These are phyloP conservation scores for Chrysanthemum makinoi DNA, from an alignment of 129 eudicot genomes.

Conservation along the genomic window DNA sequence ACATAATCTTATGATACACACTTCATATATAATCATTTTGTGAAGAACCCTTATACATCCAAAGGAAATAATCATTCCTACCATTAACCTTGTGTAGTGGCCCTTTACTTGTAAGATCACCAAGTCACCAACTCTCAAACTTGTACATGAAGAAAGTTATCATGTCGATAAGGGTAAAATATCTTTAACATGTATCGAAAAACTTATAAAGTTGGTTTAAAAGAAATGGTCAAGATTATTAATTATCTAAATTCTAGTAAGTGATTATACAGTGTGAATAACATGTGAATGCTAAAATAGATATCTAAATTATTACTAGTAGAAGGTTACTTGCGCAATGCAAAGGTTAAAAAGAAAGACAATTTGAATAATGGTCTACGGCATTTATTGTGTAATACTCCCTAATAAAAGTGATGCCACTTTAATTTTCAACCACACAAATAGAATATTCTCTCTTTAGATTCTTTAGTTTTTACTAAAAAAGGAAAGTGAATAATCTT, in stretches of 20 bases:
- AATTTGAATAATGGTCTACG: too few species aligned
- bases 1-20: background rate
- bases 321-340: too few species aligned
- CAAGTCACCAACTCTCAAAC: background rate
- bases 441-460: too few species aligned
- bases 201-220: background rate
- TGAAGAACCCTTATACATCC: background rate
- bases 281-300: too few species aligned
- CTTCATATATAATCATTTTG: slow-evolving; percentile 9
- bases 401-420: too few species aligned
- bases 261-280: background rate
- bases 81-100: slow-evolving; percentile 1
- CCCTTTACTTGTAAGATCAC: slow-evolving; percentile 9
- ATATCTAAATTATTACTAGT: too few species aligned
- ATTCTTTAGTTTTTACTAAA: too few species aligned
- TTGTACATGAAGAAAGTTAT: background rate
- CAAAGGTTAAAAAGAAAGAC: too few species aligned
- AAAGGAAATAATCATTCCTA: slow-evolving; percentile 3
- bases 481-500: too few species aligned
- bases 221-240: background rate
- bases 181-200: background rate
- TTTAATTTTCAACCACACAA: too few species aligned
- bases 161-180: slow-evolving; percentile 1
- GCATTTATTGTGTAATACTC: too few species aligned
- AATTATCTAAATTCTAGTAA: background rate